These are phyloP conservation scores for Tulasnella sp. DNA, from an alignment of 768 basidiomycete genomes.

Conservation along the genomic window DNA sequence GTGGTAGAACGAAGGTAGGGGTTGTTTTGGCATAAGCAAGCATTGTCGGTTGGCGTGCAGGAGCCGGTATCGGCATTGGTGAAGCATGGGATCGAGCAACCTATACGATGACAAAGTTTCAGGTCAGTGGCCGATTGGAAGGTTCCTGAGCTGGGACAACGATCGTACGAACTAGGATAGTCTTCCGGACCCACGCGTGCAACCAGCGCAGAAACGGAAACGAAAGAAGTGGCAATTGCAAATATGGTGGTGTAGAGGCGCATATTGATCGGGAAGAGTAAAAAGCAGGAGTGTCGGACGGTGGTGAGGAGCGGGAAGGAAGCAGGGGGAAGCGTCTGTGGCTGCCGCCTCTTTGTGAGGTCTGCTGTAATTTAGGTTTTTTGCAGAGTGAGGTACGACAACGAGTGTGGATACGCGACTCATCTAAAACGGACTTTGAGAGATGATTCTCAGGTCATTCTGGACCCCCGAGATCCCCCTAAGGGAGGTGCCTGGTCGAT, in stretches of 20 bases:
- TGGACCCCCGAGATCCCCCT: neutral
- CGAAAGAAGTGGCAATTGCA: conserved; percentile 33
- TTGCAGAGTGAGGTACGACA: neutral
- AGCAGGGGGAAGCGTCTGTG: neutral
- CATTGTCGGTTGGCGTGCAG: conserved; percentile 43
- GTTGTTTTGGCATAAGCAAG: conserved; percentile 49
- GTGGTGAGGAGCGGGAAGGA: neutral
- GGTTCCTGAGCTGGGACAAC: neutral
- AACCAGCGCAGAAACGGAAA: conserved; percentile 25
- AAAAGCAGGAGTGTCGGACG: neutral
- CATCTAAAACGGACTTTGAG: neutral
- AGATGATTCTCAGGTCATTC: neutral
- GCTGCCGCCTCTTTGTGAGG: neutral
- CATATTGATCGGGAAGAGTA: conserved; percentile 36
- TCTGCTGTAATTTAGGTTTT: neutral
- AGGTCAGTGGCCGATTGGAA: neutral
- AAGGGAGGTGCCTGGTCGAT: neutral
- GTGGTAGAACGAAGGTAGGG: neutral
- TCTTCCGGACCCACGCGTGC: neutral
- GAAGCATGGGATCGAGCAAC: conserved; percentile 14
- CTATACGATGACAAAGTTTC: neutral
- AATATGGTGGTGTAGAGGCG: conserved; percentile 40
- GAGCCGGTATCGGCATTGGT: conserved; percentile 28
- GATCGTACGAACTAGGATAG: conserved; percentile 22
- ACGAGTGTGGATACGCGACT: neutral